Conservation (phyloP, 1,284 basidiomycete genomes). For the Nidula niveotomentosa region DNA sequence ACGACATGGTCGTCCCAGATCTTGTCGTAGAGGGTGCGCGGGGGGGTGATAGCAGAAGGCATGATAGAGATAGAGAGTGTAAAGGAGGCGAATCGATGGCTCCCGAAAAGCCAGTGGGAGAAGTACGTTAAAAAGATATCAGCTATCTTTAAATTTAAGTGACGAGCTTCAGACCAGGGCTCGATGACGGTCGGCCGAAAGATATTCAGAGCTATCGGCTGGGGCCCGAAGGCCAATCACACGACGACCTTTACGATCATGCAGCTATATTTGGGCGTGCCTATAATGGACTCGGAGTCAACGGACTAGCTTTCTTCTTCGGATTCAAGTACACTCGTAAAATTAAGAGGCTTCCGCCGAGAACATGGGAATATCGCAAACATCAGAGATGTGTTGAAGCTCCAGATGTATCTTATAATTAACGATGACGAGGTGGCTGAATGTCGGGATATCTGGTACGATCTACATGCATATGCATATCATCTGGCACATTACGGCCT, state of each 20-base stretch:
- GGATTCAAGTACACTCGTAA: neutral
- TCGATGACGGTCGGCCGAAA: too few relatives aligned
- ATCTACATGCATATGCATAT: too few relatives aligned
- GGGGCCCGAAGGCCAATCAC: constrained; percentile 18
- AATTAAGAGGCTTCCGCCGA: neutral
- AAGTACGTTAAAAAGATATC: too few relatives aligned
- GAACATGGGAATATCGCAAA: neutral
- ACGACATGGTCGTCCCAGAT: constrained; percentile 97
- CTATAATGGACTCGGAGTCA: neutral
- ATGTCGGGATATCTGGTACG: too few relatives aligned
- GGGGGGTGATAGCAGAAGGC: constrained; percentile 55
- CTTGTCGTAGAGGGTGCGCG: constrained; percentile 92
- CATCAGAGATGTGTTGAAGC: neutral
- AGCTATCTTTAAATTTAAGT: too few relatives aligned
- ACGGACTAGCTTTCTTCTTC: constrained; percentile 3
- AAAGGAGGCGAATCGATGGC: constrained; percentile 1
- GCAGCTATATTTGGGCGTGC: neutral
- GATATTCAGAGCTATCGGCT: constrained; percentile 10
- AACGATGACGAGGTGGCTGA: too few relatives aligned
- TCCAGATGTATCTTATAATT: too few relatives aligned
- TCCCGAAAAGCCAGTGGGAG: too few relatives aligned
- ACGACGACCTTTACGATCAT: neutral
- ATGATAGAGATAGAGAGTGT: constrained; percentile 28
- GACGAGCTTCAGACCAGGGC: too few relatives aligned
- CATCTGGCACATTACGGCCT: too few relatives aligned